Evolutionary conservation across 495 filamentous ascomycete species (phyloP).

Genomic region (Aspergillus diversus): DNA sequence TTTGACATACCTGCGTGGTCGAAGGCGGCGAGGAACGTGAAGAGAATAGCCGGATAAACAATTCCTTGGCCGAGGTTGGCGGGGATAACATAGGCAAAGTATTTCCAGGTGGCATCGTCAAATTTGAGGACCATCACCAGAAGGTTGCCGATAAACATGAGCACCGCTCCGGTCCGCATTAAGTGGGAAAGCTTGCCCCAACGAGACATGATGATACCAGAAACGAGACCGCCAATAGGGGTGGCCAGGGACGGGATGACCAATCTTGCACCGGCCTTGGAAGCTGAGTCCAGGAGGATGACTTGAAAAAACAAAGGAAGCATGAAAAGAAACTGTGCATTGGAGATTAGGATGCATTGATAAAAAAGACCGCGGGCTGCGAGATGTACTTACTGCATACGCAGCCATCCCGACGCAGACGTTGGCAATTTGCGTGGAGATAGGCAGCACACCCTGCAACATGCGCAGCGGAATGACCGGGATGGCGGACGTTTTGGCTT

Average conservation of each 20-base stretch:
- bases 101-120: constrained; percentile 64
- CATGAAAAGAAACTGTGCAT: constrained; percentile 62
- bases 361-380: constrained; percentile 1
- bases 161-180: constrained; percentile 55
- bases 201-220: constrained; percentile 66
- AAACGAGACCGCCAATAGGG: constrained; percentile 61
- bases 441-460: constrained; percentile 54
- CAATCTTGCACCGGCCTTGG: constrained; percentile 60
- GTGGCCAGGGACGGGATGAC: constrained; percentile 65
- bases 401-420: constrained; percentile 64
- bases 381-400: constrained; percentile 56
- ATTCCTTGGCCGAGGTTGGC: constrained; percentile 68
- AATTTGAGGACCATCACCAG: constrained; percentile 59
- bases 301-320: constrained; percentile 68
- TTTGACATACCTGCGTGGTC: constrained; percentile 57
- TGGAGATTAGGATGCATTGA: background rate
- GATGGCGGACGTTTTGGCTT: constrained; percentile 60
- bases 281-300: constrained; percentile 62
- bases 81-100: constrained; percentile 64
- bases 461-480: constrained; percentile 64
- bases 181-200: constrained; percentile 62
- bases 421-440: constrained; percentile 61
- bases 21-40: constrained; percentile 65
- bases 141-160: constrained; percentile 64
- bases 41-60: constrained; percentile 64